Percentiles rank a stretch among this genome's conserved stretches.
phyloP scores from a whole-genome alignment of 805 yeast species.

The Cyberlindnera americana region DNA sequence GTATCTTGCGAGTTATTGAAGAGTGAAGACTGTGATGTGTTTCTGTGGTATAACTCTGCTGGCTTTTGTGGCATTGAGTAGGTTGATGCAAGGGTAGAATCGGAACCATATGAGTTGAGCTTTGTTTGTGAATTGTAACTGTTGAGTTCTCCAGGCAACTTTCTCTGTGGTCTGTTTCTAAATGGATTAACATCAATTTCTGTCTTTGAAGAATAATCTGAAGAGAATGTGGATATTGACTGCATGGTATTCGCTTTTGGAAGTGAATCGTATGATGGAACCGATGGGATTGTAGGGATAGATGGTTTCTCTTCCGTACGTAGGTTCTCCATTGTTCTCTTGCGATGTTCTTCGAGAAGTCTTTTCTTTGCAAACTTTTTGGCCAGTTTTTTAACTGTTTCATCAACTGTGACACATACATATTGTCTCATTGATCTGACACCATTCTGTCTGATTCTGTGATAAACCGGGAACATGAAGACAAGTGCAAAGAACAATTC shows the following conservation, averaged over 20 bases:
- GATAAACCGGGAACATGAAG: slow-evolving; percentile 48
- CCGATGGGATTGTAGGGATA: slow-evolving; percentile 4
- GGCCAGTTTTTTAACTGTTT: slow-evolving; percentile 52
- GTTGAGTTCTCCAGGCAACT: background rate
- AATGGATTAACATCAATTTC: slow-evolving; percentile 3
- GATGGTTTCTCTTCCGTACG: slow-evolving; percentile 8
- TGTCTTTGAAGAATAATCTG: slow-evolving; percentile 4
- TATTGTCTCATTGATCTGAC: slow-evolving; percentile 51
- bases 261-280: slow-evolving; percentile 2
- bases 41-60: slow-evolving; percentile 4
- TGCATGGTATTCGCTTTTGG: slow-evolving; percentile 11
- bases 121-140: background rate
- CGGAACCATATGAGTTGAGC: slow-evolving; percentile 1
- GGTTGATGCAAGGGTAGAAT: slow-evolving; percentile 2
- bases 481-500: slow-evolving; percentile 53
- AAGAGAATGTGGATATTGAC: slow-evolving; percentile 7
- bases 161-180: slow-evolving; percentile 4
- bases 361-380: slow-evolving; percentile 19
- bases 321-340: slow-evolving; percentile 5
- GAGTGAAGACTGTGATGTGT: slow-evolving; percentile 7
- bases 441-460: slow-evolving; percentile 37
- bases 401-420: slow-evolving; percentile 58
- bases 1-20: slow-evolving; percentile 3
- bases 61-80: slow-evolving; percentile 3
- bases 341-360: slow-evolving; percentile 9